Evolutionary conservation across 306 rosid genomes (phyloP), one percentile per base, ranked within the genome.

Genomic region (Biancaea sappan): DNA sequence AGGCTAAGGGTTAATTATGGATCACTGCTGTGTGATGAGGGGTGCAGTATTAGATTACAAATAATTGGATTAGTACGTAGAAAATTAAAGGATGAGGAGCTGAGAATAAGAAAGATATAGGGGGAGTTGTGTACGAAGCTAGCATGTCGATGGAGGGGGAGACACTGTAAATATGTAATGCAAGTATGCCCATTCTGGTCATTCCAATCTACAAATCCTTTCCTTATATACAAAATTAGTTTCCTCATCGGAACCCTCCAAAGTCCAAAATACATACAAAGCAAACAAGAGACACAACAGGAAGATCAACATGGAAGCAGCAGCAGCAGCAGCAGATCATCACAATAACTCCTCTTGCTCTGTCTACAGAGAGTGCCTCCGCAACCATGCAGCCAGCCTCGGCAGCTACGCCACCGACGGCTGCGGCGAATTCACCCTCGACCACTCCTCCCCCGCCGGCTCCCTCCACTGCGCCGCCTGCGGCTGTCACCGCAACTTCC

Each of bases 401-500:
- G 98, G 98, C 22, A 92, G 98, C 84, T 90, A 92, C 44, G 96
- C 98, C 73, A 92, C 96, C 21, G 96, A 92, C 37, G 98, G 98
- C 57, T 92, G 98, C 69, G 92, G 98, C 3, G 96, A 92, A 80
- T 92, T 90, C 84, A 92, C 93, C 0, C 52, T 84, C 1, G 90
- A 88, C 50, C 78, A 80, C 54, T 50, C 78, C 3, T 74, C 85
- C 2, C 72, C 56, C 0, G 87, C 69, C 0, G 86, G 74, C 34
- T 52, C 69, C 14, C 83, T 88, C 11, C 92, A 82, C 71, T 87
- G 98, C 59, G 95, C 83, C 0, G 96, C 94, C 12, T 92, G 96
- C 15, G 94, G 94, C 31, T 88, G 96, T 66, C 98, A 90, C 88
- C 88, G 98, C 13, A 88, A 88, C 89, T 92, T 92, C 75, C 98